Evolutionary conservation across 805 yeast species (phyloP).

Genomic region (Starmerella vitae): DNA sequence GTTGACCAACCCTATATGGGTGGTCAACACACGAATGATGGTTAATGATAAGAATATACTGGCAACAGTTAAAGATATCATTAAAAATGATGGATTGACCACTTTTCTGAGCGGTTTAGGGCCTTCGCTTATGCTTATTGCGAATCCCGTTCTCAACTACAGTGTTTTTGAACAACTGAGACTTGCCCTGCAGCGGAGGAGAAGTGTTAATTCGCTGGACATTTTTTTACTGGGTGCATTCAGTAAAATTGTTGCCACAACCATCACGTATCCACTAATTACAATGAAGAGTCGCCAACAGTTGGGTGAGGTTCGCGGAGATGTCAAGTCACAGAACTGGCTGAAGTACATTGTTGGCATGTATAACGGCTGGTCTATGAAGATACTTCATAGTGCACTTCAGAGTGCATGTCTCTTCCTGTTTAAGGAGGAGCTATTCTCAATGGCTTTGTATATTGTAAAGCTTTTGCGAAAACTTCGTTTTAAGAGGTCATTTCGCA

Average conservation of each 20-base stretch:
- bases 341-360: slow-evolving; percentile 38
- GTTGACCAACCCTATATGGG: slow-evolving; percentile 88
- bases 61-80: slow-evolving; percentile 45
- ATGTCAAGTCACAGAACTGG: not conserved
- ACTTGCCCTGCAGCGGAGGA: slow-evolving; percentile 44
- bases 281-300: slow-evolving; percentile 85
- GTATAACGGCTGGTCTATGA: slow-evolving; percentile 69
- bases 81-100: slow-evolving; percentile 53
- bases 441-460: slow-evolving; percentile 43
- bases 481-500: too few species aligned
- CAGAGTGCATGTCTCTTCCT: slow-evolving; percentile 85
- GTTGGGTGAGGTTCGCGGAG: slow-evolving; percentile 30
- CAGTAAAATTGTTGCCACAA: slow-evolving; percentile 81
- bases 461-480: slow-evolving; percentile 30
- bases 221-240: slow-evolving; percentile 81
- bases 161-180: slow-evolving; percentile 80
- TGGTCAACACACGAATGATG: slow-evolving; percentile 81
- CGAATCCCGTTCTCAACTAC: slow-evolving; percentile 84
- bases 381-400: slow-evolving; percentile 66
- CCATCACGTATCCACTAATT: slow-evolving; percentile 77
- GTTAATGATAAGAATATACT: slow-evolving; percentile 42
- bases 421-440: slow-evolving; percentile 74
- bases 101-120: slow-evolving; percentile 73
- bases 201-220: slow-evolving; percentile 50
- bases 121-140: slow-evolving; percentile 75